phyloP scores from a whole-genome alignment of 169 alveolate genomes.

The Cryptosporidium sp. region DNA sequence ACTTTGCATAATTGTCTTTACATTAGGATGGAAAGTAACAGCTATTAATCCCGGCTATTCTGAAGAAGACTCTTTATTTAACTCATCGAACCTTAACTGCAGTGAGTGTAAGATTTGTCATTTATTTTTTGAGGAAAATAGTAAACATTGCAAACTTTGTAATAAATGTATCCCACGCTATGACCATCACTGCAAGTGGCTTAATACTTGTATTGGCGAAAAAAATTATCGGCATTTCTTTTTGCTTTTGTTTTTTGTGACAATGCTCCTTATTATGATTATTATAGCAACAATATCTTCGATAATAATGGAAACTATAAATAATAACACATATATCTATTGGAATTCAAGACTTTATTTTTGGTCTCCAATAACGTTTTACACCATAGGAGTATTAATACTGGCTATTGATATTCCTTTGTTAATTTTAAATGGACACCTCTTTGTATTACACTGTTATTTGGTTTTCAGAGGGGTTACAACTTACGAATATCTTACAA shows the following conservation, averaged over 20 bases:
- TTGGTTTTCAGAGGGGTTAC: constrained; percentile 78
- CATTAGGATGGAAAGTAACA: constrained; percentile 71
- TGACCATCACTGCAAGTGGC: constrained; percentile 93
- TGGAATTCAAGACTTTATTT: constrained; percentile 58
- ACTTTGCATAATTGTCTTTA: constrained; percentile 10
- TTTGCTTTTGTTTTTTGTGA: constrained; percentile 67
- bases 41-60: constrained; percentile 68
- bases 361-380: constrained; percentile 67
- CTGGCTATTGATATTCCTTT: constrained; percentile 66
- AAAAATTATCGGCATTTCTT: constrained; percentile 81
- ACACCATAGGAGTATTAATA: constrained; percentile 41
- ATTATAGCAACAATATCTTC: constrained; percentile 40
- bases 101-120: constrained; percentile 58
- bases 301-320: constrained; percentile 35
- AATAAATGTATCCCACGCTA: constrained; percentile 88
- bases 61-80: constrained; percentile 9
- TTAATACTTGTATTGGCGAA: constrained; percentile 90
- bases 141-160: constrained; percentile 89
- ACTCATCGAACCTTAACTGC: background rate
- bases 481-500: constrained; percentile 79
- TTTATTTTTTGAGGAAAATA: constrained; percentile 35
- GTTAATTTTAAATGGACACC: constrained; percentile 47
- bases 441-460: constrained; percentile 78
- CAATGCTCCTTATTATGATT: constrained; percentile 11
- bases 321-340: constrained; percentile 15